Evolutionary conservation across 1,284 basidiomycete genomes (phyloP), one percentile per base, ranked within the genome.

Genomic region (Tausonia pullulans): DNA sequence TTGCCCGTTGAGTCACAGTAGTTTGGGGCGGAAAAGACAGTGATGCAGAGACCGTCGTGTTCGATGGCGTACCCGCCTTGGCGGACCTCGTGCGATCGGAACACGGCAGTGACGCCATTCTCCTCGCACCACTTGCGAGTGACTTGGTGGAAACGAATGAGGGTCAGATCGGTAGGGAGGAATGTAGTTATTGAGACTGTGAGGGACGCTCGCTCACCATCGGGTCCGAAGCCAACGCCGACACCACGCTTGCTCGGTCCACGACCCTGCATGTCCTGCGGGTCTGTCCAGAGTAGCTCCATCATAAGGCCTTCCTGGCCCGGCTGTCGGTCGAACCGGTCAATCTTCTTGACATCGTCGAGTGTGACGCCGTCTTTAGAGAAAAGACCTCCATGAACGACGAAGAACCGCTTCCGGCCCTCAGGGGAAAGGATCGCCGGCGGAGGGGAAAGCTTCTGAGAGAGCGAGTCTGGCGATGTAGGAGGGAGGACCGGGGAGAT

Each of bases 211-310:
- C 8, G 39, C 52, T 53, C 16, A 53, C 52, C 56, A 74, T 97
- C 94, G 0, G 95, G 95, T 14, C 95, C 95, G 75, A 98, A 98
- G 8, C 89, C 86, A 68, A 96, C 86, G 16, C 96, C 95, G 61
- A 98, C 93, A 68, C 95, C 95, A 61, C 96, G 85, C 81, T 98
- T 98, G 72, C 90, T 94, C 4, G 95, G 95, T 0, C 94, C 94
- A 51, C 96, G 85, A n/a, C 96, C 96, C 11, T 84, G 85, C 56
- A 81, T 75, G 53, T 87, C 86, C 76, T 98, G 95, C 40, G 96
- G 95, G 78, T 98, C 96, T 7, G 92, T 96, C 93, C 93, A 96
- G 39, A 96, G 81, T 43, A 86, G 74, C 82, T 85, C 63, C 60
- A 58, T 39, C 90, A 98, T 98, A 62, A 98, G 78, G 1, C 96